phyloP scores from a whole-genome alignment of 2,329 filamentous ascomycete genomes.

The Colletotrichum chrysophilum region DNA sequence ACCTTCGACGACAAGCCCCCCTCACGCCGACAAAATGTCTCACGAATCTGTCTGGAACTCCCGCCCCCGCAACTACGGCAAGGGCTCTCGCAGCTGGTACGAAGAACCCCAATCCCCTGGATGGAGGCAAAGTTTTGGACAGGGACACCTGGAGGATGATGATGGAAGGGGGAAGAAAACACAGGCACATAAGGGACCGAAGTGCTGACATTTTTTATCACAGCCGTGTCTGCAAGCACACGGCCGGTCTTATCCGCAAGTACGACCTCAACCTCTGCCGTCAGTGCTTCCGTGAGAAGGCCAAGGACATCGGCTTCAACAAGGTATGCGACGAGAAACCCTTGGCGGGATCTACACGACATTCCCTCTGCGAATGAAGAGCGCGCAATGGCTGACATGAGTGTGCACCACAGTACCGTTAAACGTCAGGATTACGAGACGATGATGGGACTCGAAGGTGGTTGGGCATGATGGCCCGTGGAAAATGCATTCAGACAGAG shows the following conservation, averaged over 20 bases:
- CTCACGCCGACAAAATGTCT: constrained; percentile 60
- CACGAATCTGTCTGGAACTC: constrained; percentile 99
- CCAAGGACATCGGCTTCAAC: constrained; percentile 74
- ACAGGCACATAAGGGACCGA: background rate
- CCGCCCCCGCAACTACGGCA: constrained; percentile 95
- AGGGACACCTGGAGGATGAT: background rate
- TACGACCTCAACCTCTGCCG: constrained; percentile 93
- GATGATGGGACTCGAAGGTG: constrained; percentile 17
- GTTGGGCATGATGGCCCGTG: constrained; percentile 34
- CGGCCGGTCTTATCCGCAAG: constrained; percentile 99
- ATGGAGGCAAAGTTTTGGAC: background rate
- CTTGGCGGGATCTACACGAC: background rate
- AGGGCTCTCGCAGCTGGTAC: constrained; percentile 94
- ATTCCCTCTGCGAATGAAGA: background rate
- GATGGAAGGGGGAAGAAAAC: background rate
- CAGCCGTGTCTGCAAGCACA: constrained; percentile 83
- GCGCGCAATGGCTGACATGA: constrained; percentile 24
- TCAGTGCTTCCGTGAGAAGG: constrained; percentile 80
- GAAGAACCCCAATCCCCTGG: constrained; percentile 37
- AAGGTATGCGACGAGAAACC: constrained; percentile 57
- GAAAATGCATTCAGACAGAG: constrained; percentile 44
- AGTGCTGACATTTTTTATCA: constrained; percentile 35
- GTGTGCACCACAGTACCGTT: constrained; percentile 37
- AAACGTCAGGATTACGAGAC: constrained; percentile 29
- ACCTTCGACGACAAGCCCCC: constrained; percentile 25